Evolutionary conservation across 352 stramenopile genomes (phyloP).

Genomic region (Proteromonas lacertae): DNA sequence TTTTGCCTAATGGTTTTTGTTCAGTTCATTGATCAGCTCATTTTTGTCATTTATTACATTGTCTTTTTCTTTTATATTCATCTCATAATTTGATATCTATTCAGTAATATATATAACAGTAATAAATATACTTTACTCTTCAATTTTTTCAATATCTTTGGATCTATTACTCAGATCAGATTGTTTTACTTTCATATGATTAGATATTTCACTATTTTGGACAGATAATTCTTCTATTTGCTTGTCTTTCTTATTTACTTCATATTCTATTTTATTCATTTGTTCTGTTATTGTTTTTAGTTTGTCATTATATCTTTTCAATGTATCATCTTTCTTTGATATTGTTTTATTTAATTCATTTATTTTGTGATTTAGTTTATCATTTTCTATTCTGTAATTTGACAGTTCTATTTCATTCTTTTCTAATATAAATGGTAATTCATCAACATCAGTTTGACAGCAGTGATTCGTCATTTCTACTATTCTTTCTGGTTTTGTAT

Average conservation of each 20-base stretch:
- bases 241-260: slow-evolving; percentile 72
- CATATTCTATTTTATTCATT: slow-evolving; percentile 73
- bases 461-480: slow-evolving; percentile 22
- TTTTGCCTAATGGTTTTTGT: slow-evolving; percentile 80
- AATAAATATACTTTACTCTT: slow-evolving; percentile 60
- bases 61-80: slow-evolving; percentile 5
- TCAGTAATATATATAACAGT: slow-evolving; percentile 51
- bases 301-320: slow-evolving; percentile 61
- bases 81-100: slow-evolving; percentile 51
- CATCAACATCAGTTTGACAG: slow-evolving; percentile 21
- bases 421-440: slow-evolving; percentile 35
- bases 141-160: slow-evolving; percentile 39
- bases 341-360: slow-evolving; percentile 57
- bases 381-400: slow-evolving; percentile 40
- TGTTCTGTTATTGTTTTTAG: slow-evolving; percentile 63
- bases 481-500: slow-evolving; percentile 48
- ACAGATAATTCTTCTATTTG: slow-evolving; percentile 53
- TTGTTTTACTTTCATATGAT: slow-evolving; percentile 57
- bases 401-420: slow-evolving; percentile 39
- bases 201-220: slow-evolving; percentile 18
- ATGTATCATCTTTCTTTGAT: slow-evolving; percentile 63
- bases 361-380: slow-evolving; percentile 53
- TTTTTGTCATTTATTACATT: slow-evolving; percentile 36
- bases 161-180: slow-evolving; percentile 61
- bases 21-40: slow-evolving; percentile 53